Conservation (phyloP, 495 filamentous ascomycete genomes). For the Chaetomidium leptoderma region DNA sequence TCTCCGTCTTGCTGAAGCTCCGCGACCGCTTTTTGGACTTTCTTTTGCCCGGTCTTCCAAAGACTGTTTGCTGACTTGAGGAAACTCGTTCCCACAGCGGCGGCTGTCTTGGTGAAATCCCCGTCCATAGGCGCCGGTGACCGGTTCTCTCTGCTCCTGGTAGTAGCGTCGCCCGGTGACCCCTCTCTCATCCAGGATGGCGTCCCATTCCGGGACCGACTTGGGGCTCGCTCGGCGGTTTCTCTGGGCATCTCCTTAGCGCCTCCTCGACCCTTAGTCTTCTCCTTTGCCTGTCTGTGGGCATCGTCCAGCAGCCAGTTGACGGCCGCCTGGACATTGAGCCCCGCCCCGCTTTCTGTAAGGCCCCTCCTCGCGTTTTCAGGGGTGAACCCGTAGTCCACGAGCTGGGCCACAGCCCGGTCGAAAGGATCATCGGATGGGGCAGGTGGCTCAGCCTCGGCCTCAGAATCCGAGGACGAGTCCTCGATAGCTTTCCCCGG, state of each 20-base stretch:
- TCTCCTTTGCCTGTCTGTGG: constrained; percentile 64
- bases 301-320: constrained; percentile 88
- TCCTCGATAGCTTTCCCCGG: constrained; percentile 45
- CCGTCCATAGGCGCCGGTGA: constrained; percentile 61
- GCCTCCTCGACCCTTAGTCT: constrained; percentile 33
- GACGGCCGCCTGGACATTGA: constrained; percentile 82
- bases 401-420: constrained; percentile 77
- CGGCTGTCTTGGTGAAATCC: constrained; percentile 75
- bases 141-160: constrained; percentile 50
- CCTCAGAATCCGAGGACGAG: constrained; percentile 42
- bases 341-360: constrained; percentile 68
- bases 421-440: constrained; percentile 60
- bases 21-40: constrained; percentile 87
- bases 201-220: constrained; percentile 33
- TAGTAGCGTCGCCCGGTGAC: constrained; percentile 34
- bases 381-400: constrained; percentile 90
- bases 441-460: constrained; percentile 30
- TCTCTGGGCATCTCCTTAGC: constrained; percentile 23
- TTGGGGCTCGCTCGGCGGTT: constrained; percentile 28
- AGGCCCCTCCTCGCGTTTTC: constrained; percentile 76
- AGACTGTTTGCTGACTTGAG: constrained; percentile 91
- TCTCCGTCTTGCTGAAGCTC: constrained; percentile 79
- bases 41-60: constrained; percentile 92
- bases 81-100: constrained; percentile 74
- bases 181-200: constrained; percentile 40